Evolutionary conservation across 2,329 filamentous ascomycete genomes (phyloP).

Genomic region (Fusarium nodosum): DNA sequence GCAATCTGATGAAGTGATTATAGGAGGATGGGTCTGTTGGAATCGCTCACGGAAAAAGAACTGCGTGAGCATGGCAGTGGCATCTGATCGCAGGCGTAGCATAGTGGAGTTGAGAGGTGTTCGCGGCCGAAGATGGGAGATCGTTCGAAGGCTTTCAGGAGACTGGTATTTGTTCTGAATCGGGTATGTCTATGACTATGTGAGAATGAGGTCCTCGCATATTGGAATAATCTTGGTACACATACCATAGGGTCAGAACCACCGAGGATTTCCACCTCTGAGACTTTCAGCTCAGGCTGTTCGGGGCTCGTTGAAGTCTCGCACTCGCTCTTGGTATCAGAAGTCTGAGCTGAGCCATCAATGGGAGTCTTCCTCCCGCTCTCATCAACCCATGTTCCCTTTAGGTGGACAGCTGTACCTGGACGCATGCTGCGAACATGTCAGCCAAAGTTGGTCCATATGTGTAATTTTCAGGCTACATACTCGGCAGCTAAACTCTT

Average conservation of each 20-base stretch:
- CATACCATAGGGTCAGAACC: slow-evolving; percentile 83
- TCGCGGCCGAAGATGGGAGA: slow-evolving; percentile 88
- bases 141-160: slow-evolving; percentile 85
- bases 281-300: slow-evolving; percentile 77
- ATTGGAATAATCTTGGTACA: slow-evolving; percentile 19
- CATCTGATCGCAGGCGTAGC: slow-evolving; percentile 84
- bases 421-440: slow-evolving; percentile 75
- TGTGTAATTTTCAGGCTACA: slow-evolving; percentile 51
- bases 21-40: slow-evolving; percentile 88
- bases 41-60: slow-evolving; percentile 82
- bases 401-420: slow-evolving; percentile 83
- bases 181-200: slow-evolving; percentile 78
- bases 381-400: slow-evolving; percentile 75
- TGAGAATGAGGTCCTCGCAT: slow-evolving; percentile 12
- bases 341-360: slow-evolving; percentile 1
- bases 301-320: slow-evolving; percentile 10
- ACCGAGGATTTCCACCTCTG: slow-evolving; percentile 77
- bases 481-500: slow-evolving; percentile 80
- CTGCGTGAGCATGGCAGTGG: slow-evolving; percentile 77
- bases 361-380: slow-evolving; percentile 13
- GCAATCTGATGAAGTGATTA: slow-evolving; percentile 97
- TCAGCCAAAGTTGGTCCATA: slow-evolving; percentile 48
- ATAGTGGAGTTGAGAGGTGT: slow-evolving; percentile 85
- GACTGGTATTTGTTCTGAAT: slow-evolving; percentile 98
- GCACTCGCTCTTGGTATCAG: slow-evolving; percentile 7